phyloP scores from a whole-genome alignment of 2,329 filamentous ascomycete species.

The Claviceps citrina region DNA sequence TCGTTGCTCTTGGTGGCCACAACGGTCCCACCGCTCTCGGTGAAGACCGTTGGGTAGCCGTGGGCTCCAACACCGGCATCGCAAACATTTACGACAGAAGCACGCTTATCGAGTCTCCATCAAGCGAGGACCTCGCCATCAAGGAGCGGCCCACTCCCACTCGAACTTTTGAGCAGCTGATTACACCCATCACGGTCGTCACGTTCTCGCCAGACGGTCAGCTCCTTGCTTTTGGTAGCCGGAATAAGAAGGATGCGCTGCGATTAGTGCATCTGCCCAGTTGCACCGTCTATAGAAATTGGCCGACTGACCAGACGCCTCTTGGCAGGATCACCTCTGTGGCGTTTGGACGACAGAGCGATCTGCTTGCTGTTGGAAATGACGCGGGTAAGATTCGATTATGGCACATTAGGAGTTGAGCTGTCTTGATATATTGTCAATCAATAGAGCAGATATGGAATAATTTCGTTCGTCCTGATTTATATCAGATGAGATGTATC shows the following conservation, averaged over 20 bases:
- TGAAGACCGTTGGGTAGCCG: conserved; percentile 73
- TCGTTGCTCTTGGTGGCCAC: conserved; percentile 60
- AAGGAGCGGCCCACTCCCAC: conserved; percentile 56
- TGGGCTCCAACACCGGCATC: conserved; percentile 76
- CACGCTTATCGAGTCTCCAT: conserved; percentile 34
- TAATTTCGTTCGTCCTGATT: background rate
- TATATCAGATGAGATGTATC: no score
- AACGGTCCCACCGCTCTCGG: conserved; percentile 48
- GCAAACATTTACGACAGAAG: conserved; percentile 85
- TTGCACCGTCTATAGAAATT: conserved; percentile 91
- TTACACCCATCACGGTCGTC: conserved; percentile 67
- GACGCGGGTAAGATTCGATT: conserved; percentile 75
- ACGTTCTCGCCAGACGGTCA: conserved; percentile 81
- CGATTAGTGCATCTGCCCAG: conserved; percentile 77
- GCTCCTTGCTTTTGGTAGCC: conserved; percentile 70
- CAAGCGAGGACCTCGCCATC: conserved; percentile 32
- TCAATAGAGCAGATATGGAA: no score
- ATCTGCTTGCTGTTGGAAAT: conserved; percentile 71
- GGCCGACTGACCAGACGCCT: conserved; percentile 83
- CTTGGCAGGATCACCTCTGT: conserved; percentile 68
- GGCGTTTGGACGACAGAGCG: conserved; percentile 49
- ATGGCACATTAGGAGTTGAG: conserved; percentile 68
- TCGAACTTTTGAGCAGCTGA: conserved; percentile 68
- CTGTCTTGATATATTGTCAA: background rate
- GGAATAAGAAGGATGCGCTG: conserved; percentile 77